A percentile compares a stretch with the other conserved stretches of the same genome.
These are phyloP conservation scores for Penstemon newberryi DNA, from an alignment of 257 asterid genomes.

Conservation along the genomic window DNA sequence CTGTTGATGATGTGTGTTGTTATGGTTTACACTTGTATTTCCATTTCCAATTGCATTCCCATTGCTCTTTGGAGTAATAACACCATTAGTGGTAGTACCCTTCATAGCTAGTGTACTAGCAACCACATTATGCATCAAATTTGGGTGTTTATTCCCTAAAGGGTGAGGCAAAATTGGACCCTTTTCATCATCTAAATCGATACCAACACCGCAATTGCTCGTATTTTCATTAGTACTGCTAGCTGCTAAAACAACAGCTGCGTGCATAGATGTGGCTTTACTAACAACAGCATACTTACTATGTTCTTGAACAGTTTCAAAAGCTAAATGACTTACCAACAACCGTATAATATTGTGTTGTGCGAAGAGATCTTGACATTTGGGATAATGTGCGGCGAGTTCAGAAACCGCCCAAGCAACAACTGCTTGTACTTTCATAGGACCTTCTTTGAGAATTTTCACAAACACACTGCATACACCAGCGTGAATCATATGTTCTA, in stretches of 20 bases:
- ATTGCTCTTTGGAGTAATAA: background rate
- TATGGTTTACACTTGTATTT: constrained; percentile 23
- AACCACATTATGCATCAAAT: constrained; percentile 60
- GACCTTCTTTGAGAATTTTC: constrained; percentile 68
- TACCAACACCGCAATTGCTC: background rate
- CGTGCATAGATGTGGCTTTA: constrained; percentile 71
- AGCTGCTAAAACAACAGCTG: constrained; percentile 64
- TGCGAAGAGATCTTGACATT: constrained; percentile 64
- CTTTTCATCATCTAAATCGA: constrained; percentile 48
- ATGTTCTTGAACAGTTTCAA: constrained; percentile 71
- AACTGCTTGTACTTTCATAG: constrained; percentile 65
- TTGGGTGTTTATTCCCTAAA: constrained; percentile 39
- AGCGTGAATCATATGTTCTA: constrained; percentile 64
- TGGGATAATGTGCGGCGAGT: constrained; percentile 55
- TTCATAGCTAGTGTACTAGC: constrained; percentile 54
- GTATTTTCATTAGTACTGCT: constrained; percentile 18
- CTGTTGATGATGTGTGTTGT: constrained; percentile 35
- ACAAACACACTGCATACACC: constrained; percentile 65
- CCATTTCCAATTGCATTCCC: no score
- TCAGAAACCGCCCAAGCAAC: constrained; percentile 80
- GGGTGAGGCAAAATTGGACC: constrained; percentile 40
- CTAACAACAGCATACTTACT: constrained; percentile 62
- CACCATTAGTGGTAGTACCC: constrained; percentile 23
- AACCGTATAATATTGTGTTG: constrained; percentile 60
- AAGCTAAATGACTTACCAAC: constrained; percentile 63